A percentile compares a stretch with the other conserved stretches of the same genome.
These are phyloP conservation scores for Lizonia empirigonia DNA, from an alignment of 2,329 filamentous ascomycete species.

Conservation along the genomic window DNA sequence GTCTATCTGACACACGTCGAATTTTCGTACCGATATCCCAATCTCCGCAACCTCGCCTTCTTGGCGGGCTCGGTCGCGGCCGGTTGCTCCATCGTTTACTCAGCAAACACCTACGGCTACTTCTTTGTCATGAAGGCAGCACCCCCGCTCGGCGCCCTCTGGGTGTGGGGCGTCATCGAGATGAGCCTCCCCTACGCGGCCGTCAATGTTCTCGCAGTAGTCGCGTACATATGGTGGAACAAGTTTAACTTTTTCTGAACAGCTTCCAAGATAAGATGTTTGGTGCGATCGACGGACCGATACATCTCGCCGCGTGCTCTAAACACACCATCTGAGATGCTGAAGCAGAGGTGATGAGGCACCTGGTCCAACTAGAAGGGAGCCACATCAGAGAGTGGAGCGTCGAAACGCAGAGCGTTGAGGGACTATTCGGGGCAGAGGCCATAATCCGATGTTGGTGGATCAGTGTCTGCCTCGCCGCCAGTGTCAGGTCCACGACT, in stretches of 20 bases:
- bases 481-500: not conserved
- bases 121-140: constrained; percentile 89
- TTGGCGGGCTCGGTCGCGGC: constrained; percentile 63
- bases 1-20: constrained; percentile 53
- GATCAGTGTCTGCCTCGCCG: not conserved
- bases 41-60: constrained; percentile 62
- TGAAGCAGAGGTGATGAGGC: not conserved
- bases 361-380: not conserved
- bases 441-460: not conserved
- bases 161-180: constrained; percentile 93
- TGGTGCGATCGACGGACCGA: not conserved
- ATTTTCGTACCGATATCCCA: constrained; percentile 51
- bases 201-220: constrained; percentile 57
- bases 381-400: not conserved
- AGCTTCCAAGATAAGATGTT: not conserved
- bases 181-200: constrained; percentile 72
- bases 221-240: constrained; percentile 61
- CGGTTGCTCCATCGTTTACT: constrained; percentile 80
- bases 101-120: constrained; percentile 81
- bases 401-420: not conserved
- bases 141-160: constrained; percentile 85
- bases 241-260: constrained; percentile 56
- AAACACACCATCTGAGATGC: not conserved
- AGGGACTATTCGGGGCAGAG: not conserved
- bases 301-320: not conserved